Base-by-base conservation (phyloP, 2,329 filamentous ascomycete species). In the Xylaria digitata region DNA sequence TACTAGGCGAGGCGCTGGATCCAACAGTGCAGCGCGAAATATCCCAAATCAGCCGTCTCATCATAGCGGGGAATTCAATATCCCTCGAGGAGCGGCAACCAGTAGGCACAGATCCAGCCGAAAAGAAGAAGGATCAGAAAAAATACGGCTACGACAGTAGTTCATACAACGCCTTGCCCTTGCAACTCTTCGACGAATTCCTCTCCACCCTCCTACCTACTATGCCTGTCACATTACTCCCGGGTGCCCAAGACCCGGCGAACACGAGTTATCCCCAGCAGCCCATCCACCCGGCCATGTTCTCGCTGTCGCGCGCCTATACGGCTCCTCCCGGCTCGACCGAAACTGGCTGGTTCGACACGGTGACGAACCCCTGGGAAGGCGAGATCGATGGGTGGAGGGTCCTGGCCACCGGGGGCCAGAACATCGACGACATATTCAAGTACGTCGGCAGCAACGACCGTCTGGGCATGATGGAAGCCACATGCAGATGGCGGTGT, bases 101-200 rank as follows among this genome's bases (percentile, higher is more conserved):
- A 2, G 55, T 73, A 2, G 76, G 81, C 68, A 76, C 84, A 66
- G 77, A 84, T 13, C 72, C 74, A 0, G 71, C 73, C 52, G 80
- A 85, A 73, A 88, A 85, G 76, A 83, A 81, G 67, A 73, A 19
- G 1, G 40, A 50, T 1, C 80, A 84, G 57, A 97, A 93, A 78
- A 97, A 96, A 77, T 98, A 97, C 80, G 95, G 96, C 67, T 98
- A 98, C 81, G 96, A 99, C 78, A 89, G 92, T 64, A 90, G 90
- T 61, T 81, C 91, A 0, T 99, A 97, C 83, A 97, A 99, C 76
- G 85, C 95, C 1, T 84, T 91, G 1, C 96, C 96, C 0, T 94
- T 93, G 2, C 89, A 91, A 63, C 90, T 92, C 53, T 86, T 99
- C 40, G 96, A 99, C 81, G 85, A 87, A 6, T 96, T 97, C 78